phyloP scores from a whole-genome alignment of 2,329 filamentous ascomycete species.

The Lecanicillium sp. region DNA sequence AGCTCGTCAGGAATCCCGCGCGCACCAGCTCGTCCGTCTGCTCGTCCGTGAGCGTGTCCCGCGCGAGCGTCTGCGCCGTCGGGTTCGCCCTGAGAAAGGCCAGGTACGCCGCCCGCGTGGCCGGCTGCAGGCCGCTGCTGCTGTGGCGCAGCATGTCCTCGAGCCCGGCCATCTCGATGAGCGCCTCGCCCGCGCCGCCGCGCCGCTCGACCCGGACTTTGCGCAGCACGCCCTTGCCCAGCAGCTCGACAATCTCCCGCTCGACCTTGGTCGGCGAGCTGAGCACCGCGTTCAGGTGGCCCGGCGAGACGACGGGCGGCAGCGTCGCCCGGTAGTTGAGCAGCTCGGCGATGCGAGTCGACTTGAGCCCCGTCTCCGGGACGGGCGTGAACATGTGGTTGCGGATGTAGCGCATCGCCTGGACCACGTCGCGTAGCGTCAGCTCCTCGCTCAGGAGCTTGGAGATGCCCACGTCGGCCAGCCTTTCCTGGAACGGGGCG shows the following conservation, averaged over 20 bases:
- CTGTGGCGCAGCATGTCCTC: conserved; percentile 34
- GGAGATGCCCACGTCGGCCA: conserved; percentile 54
- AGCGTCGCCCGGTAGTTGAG: conserved; percentile 52
- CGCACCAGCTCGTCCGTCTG: conserved; percentile 53
- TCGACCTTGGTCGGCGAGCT: conserved; percentile 57
- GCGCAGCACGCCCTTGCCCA: conserved; percentile 47
- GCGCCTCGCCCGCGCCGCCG: conserved; percentile 54
- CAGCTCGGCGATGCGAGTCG: conserved; percentile 53
- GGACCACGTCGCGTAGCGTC: conserved; percentile 52
- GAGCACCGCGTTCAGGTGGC: conserved; percentile 59
- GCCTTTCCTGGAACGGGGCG: conserved; percentile 31
- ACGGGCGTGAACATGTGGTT: conserved; percentile 56
- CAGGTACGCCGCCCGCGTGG: conserved; percentile 43
- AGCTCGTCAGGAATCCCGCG: conserved; percentile 58
- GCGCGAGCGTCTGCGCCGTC: conserved; percentile 25
- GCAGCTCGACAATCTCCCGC: conserved; percentile 57
- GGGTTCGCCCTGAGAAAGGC: conserved; percentile 43
- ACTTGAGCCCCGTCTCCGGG: conserved; percentile 57
- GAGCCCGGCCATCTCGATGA: conserved; percentile 52
- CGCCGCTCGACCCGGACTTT: conserved; percentile 56
- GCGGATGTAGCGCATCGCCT: conserved; percentile 57
- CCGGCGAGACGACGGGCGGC: conserved; percentile 57
- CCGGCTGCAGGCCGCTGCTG: conserved; percentile 27
- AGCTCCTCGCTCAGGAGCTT: conserved; percentile 47
- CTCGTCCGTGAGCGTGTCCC: conserved; percentile 26